Evolutionary conservation across 441 rosid genomes (phyloP), one percentile per base, ranked within the genome.

Genomic region (Corymbia calophylla): DNA sequence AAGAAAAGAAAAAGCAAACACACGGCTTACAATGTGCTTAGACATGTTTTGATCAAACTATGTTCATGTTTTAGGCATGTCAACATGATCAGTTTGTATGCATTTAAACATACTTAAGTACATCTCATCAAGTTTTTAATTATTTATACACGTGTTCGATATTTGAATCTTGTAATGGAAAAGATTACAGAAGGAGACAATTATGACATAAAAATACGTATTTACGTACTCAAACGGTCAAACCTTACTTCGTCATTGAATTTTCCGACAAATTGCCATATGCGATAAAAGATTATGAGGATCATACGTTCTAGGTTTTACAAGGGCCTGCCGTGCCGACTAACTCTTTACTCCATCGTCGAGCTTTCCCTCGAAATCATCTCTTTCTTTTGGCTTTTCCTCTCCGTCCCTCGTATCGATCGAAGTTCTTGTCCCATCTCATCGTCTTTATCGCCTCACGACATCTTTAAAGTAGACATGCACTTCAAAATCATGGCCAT

Each of bases 171-270:
- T 14, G 19, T 9, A 64, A 64, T 64, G 35, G 35, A 29, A n/a
- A n/a, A 64, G 0, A 64, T 64, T 64, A n/a, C 18, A 3, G 3
- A 58, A 58, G 2, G 64, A 4, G 64, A 58, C 3, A 9, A 9
- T 58, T 2, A 58, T 64, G 9, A 1, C 32, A n/a, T 14, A 14
- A 32, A 14, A 29, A 64, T n/a, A n/a, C 3, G 64, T 60, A 64
- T 3, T n/a, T 7, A n/a, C 0, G 70, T 29, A 64, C 5, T 58
- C n/a, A 58, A 25, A 1, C 64, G 64, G 0, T 62, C 35, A 29
- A 64, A 64, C 31, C 70, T n/a, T 62, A 29, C 17, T 62, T 64
- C 32, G 16, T 17, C 9, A 29, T 64, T 0, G 0, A 64, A 29
- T 64, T 64, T n/a, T 64, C 35, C 0, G 0, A 64, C 66, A 60